Evolutionary conservation across 805 yeast species (phyloP), one percentile per base, ranked within the genome.

Genomic region (Cyberlindnera saturnus): DNA sequence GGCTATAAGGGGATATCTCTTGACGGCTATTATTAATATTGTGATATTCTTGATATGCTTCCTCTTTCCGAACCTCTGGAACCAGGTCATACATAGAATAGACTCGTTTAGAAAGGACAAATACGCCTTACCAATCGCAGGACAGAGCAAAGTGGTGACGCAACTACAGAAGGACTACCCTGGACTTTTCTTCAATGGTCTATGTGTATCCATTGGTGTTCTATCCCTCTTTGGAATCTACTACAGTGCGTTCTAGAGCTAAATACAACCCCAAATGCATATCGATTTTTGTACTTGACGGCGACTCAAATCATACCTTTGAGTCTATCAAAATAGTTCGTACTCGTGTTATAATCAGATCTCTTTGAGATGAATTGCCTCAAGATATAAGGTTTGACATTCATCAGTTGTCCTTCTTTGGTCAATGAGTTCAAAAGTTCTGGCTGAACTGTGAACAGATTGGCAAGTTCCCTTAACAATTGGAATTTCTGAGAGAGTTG

Each of bases 391-490:
- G 81, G 80, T 56, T 79, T 81, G 59, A 87, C 70, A 44, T 71
- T 72, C 1, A 82, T 79, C 48, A 89, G 67, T 52, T 81, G 87
- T 1, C 96, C 93, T 56, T 88, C 96, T 34, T 81, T 79, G 3
- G 88, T 79, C 56, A 89, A 70, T 1, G 95, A 85, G 49, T 80
- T 80, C 42, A 89, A 66, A 52, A 86, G 72, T 44, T 85, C 85
- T 2, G 91, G 84, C 57, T 86, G 93, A 15, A 87, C 95, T 0
- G 95, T 82, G 61, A 82, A 90, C 46, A 90, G 66, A 55, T 86
- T 87, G 29, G 91, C 88, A 47, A 90, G 75, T 52, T 89, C 96
- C 58, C 88, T 77, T 48, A 90, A 65, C 11, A 87, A 72, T 40
- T 78, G 79, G 64, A 86, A 82, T 44, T 74, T 73, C 30, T 80